Percentiles rank a stretch among this genome's conserved stretches.
Evolutionary conservation across 2,329 filamentous ascomycete species (phyloP).

Genomic region (Fusarium tjaetaba): DNA sequence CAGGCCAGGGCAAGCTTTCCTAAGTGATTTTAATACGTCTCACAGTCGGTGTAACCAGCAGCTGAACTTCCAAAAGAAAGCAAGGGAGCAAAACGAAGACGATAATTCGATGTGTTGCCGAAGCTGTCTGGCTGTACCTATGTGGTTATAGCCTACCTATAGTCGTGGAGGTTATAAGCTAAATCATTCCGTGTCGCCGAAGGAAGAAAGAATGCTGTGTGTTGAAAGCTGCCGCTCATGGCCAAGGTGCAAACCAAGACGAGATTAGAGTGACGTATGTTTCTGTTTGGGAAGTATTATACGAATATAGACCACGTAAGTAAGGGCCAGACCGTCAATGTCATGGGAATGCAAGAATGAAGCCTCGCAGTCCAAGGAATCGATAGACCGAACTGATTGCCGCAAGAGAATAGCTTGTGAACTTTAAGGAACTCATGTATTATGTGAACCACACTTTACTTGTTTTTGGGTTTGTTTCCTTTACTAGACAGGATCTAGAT

Average conservation of each 20-base stretch:
- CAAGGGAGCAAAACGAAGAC: background rate
- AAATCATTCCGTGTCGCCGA: conserved; percentile 5
- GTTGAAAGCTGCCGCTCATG: background rate
- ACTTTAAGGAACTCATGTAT: background rate
- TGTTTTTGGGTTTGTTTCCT: background rate
- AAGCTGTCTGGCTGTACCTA: background rate
- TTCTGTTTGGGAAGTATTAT: background rate
- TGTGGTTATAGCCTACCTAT: background rate
- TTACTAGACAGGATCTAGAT: background rate
- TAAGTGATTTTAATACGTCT: background rate
- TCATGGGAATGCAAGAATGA: conserved; percentile 17
- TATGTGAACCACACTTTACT: background rate
- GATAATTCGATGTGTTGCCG: background rate
- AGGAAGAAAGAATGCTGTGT: conserved; percentile 18
- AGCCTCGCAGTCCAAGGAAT: conserved; percentile 1
- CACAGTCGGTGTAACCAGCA: background rate
- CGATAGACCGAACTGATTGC: background rate
- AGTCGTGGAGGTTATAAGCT: background rate
- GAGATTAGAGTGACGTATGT: background rate
- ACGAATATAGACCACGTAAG: background rate
- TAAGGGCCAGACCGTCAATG: background rate
- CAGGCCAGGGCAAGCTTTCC: background rate
- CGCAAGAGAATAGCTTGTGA: background rate
- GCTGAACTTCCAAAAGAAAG: background rate
- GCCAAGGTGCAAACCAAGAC: background rate